A percentile compares a stretch with the other conserved stretches of the same genome.
Evolutionary conservation across 2,329 filamentous ascomycete genomes (phyloP).

Genomic region (Arachnomyces sp.): DNA sequence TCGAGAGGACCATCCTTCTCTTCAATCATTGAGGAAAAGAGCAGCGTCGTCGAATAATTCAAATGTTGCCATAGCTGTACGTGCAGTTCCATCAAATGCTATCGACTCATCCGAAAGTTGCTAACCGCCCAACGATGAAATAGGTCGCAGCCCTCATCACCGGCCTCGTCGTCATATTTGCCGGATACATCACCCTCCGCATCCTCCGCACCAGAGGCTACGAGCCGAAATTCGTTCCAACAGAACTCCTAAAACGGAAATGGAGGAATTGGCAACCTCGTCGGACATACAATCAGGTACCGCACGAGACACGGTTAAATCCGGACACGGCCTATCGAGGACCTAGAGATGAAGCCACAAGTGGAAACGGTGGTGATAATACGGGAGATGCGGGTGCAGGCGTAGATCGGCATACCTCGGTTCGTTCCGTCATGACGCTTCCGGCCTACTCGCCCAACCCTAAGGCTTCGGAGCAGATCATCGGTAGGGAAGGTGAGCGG

Average conservation of each 20-base stretch:
- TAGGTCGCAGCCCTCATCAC: slow-evolving; percentile 25
- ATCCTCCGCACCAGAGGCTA: slow-evolving; percentile 36
- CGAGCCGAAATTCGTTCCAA: slow-evolving; percentile 46
- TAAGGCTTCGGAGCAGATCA: slow-evolving; percentile 67
- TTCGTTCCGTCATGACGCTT: slow-evolving; percentile 90
- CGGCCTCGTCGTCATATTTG: slow-evolving; percentile 20
- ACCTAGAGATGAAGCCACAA: not conserved
- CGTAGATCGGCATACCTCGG: slow-evolving; percentile 74
- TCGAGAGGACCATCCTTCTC: no score
- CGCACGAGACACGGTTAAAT: slow-evolving; percentile 12
- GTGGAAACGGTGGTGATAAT: slow-evolving; percentile 8
- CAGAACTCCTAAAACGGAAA: slow-evolving; percentile 42
- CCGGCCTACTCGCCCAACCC: slow-evolving; percentile 73
- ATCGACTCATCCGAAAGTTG: no score
- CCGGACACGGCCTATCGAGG: slow-evolving; percentile 10
- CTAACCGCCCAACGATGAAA: slow-evolving; percentile 16
- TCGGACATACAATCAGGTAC: slow-evolving; percentile 35
- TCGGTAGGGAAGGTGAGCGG: slow-evolving; percentile 84
- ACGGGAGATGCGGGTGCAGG: slow-evolving; percentile 27
- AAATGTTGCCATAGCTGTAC: not conserved
- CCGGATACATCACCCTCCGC: slow-evolving; percentile 33
- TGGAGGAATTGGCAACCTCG: slow-evolving; percentile 46
- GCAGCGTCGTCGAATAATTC: no score
- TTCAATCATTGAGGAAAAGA: no score
- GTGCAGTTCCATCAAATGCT: not conserved